These are phyloP conservation scores for Dioszegia aurantiaca DNA, from an alignment of 768 basidiomycete genomes.

Conservation along the genomic window DNA sequence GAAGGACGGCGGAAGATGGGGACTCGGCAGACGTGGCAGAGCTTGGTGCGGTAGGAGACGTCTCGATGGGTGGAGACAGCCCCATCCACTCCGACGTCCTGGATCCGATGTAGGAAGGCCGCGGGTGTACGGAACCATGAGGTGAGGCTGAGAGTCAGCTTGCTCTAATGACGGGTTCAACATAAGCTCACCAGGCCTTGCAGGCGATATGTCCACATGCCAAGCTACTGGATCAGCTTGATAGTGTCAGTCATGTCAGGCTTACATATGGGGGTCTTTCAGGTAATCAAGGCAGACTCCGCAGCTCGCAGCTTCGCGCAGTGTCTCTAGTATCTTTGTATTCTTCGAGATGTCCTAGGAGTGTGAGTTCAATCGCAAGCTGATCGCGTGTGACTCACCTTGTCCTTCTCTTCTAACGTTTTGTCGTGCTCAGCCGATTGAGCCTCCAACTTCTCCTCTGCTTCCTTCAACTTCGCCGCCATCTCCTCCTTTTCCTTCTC, in stretches of 20 bases:
- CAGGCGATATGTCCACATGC: conserved; percentile 46
- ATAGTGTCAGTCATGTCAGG: not conserved
- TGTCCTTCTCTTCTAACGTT: conserved; percentile 12
- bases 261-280: conserved; percentile 45
- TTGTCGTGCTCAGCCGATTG: conserved; percentile 12
- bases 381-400: conserved; percentile 1
- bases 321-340: conserved; percentile 15
- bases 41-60: conserved; percentile 34
- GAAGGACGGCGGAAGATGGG: conserved; percentile 34
- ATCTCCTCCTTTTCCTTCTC: conserved; percentile 14
- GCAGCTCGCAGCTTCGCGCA: conserved; percentile 34
- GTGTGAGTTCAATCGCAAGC: not conserved
- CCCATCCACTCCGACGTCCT: not conserved
- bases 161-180: not conserved
- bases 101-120: conserved; percentile 19
- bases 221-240: conserved; percentile 16
- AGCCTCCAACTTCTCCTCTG: conserved; percentile 14
- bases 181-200: conserved; percentile 35
- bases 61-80: conserved; percentile 19
- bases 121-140: conserved; percentile 32
- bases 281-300: conserved; percentile 37
- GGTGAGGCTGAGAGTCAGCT: conserved; percentile 23
- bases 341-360: conserved; percentile 24
- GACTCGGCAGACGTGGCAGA: conserved; percentile 42
- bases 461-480: conserved; percentile 15